Conservation (phyloP, 2,329 filamentous ascomycete genomes). For the Colletotrichum chlorophyti region DNA sequence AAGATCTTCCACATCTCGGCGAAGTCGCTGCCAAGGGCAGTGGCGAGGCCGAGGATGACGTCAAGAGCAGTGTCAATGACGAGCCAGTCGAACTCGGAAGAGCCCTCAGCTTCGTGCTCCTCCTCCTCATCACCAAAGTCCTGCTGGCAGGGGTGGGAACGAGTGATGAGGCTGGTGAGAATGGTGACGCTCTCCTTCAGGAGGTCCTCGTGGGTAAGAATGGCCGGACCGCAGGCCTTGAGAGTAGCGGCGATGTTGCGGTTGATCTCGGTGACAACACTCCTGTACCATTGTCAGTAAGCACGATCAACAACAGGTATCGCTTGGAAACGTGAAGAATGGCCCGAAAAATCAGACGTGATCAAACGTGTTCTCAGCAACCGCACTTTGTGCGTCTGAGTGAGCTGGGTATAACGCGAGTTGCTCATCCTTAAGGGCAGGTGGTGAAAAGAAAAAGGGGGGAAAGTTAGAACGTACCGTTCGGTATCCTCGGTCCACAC, state of each 20-base stretch:
- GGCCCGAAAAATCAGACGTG: slow-evolving; percentile 43
- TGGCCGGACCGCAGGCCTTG: slow-evolving; percentile 87
- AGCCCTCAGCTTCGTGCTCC: slow-evolving; percentile 75
- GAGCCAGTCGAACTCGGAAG: slow-evolving; percentile 97
- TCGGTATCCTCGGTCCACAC: slow-evolving; percentile 92
- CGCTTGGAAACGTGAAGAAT: slow-evolving; percentile 20
- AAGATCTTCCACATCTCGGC: slow-evolving; percentile 94
- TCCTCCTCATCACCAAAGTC: slow-evolving; percentile 86
- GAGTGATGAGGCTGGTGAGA: slow-evolving; percentile 81
- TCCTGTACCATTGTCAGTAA: slow-evolving; percentile 63
- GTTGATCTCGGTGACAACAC: slow-evolving; percentile 93
- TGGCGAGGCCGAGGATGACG: slow-evolving; percentile 83
- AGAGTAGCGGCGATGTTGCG: slow-evolving; percentile 89
- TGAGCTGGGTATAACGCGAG: slow-evolving; percentile 99
- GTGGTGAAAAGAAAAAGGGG: slow-evolving; percentile 18
- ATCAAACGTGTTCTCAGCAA: slow-evolving; percentile 83
- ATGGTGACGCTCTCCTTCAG: slow-evolving; percentile 80
- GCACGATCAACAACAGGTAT: slow-evolving; percentile 26
- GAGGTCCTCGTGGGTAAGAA: slow-evolving; percentile 76
- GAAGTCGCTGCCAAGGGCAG: slow-evolving; percentile 82
- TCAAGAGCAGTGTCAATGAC: slow-evolving; percentile 94
- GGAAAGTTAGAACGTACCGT: slow-evolving; percentile 72
- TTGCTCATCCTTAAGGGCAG: slow-evolving; percentile 77
- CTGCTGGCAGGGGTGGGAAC: slow-evolving; percentile 91
- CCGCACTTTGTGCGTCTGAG: slow-evolving; percentile 88